phyloP scores from a whole-genome alignment of 495 filamentous ascomycete species.

The Lentithecium fluviatile region DNA sequence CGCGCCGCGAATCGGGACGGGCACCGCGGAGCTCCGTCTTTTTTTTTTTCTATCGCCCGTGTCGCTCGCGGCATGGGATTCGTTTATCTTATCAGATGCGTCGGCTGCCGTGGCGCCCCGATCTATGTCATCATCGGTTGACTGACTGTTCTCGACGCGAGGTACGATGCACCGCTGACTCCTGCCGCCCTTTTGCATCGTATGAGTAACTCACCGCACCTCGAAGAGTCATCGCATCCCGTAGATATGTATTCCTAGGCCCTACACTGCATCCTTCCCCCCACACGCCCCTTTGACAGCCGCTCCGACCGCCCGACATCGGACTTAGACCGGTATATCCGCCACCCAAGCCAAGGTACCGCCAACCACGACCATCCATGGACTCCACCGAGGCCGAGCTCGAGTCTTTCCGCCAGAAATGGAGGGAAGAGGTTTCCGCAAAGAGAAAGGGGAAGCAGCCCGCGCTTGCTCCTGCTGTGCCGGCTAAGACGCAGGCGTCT shows the following conservation, averaged over 20 bases:
- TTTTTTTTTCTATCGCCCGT: too few species aligned
- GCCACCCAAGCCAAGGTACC: conserved; percentile 29
- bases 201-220: conserved; percentile 22
- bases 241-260: conserved; percentile 22
- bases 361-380: conserved; percentile 47
- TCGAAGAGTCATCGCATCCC: conserved; percentile 17
- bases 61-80: too few species aligned
- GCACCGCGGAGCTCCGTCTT: too few species aligned
- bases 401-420: conserved; percentile 75
- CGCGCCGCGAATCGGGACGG: not conserved
- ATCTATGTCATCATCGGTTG: too few species aligned
- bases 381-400: conserved; percentile 67
- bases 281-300: not conserved
- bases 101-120: not conserved
- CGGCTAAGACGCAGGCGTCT: conserved; percentile 26
- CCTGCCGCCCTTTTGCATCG: not conserved
- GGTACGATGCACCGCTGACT: conserved; percentile 7
- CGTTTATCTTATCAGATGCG: conserved; percentile 22
- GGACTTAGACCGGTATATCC: conserved; percentile 24
- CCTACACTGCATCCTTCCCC: not conserved
- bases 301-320: conserved; percentile 27
- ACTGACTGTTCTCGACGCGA: too few species aligned
- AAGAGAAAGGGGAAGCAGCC: conserved; percentile 43
- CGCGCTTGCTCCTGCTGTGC: conserved; percentile 6
- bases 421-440: conserved; percentile 75